These are phyloP conservation scores for Ceratocystiopsis sp. DNA, from an alignment of 2,329 filamentous ascomycete species.

Conservation along the genomic window DNA sequence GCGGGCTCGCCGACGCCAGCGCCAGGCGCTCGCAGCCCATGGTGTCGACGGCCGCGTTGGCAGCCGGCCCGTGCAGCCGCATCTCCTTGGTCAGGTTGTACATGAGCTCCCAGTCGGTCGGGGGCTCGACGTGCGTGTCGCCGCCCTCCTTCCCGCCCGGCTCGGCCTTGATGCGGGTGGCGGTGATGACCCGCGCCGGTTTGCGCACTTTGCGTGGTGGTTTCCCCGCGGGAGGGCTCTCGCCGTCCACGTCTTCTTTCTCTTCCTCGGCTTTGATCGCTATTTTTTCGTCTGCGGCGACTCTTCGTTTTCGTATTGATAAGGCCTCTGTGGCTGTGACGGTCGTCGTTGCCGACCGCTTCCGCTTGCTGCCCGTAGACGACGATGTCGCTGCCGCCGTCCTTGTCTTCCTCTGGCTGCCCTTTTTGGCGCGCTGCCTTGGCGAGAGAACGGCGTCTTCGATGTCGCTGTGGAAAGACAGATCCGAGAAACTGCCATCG, in stretches of 20 bases:
- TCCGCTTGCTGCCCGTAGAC: slow-evolving; percentile 13
- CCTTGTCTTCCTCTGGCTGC: slow-evolving; percentile 2
- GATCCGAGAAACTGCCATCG: slow-evolving; percentile 8
- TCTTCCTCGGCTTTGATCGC: not conserved
- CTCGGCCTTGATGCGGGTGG: not conserved
- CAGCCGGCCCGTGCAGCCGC: slow-evolving; percentile 38
- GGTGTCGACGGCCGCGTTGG: slow-evolving; percentile 80
- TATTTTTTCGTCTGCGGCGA: not conserved
- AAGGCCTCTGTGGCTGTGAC: slow-evolving; percentile 13
- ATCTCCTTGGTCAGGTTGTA: slow-evolving; percentile 66
- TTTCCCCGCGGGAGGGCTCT: slow-evolving; percentile 21
- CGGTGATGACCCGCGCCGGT: slow-evolving; percentile 8
- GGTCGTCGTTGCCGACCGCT: slow-evolving; percentile 14
- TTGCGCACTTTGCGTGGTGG: slow-evolving; percentile 11
- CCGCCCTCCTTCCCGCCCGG: not conserved
- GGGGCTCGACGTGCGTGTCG: slow-evolving; percentile 30
- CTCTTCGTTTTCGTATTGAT: slow-evolving; percentile 10
- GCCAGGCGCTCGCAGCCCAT: slow-evolving; percentile 86
- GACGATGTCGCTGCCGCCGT: slow-evolving; percentile 4
- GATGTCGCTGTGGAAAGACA: slow-evolving; percentile 15
- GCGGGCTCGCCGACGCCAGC: slow-evolving; percentile 27
- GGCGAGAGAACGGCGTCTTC: slow-evolving; percentile 16
- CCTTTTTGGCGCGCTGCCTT: not conserved
- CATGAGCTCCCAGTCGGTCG: slow-evolving; percentile 67
- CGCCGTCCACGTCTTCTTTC: not conserved